Evolutionary conservation across 139 green algal genomes (phyloP), one percentile per base, ranked within the genome.

Genomic region (Astrephomene gubernaculifera): DNA sequence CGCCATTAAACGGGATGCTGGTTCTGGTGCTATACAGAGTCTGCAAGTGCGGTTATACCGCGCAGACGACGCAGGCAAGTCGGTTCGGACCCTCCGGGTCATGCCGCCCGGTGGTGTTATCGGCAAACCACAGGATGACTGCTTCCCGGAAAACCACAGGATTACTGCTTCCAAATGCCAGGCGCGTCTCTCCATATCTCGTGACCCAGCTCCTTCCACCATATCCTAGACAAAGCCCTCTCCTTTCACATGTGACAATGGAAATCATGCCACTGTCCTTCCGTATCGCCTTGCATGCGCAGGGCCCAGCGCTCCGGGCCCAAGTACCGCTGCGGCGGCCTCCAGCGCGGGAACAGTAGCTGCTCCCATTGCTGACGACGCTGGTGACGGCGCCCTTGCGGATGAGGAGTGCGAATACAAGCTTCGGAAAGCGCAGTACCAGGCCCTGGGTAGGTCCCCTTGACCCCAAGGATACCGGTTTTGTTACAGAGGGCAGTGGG

Each of bases 341-440:
- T 43, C 31, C n/a, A 70, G 29, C 4, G 5, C 31, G 9, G n/a
- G n/a, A n/a, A n/a, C n/a, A n/a, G n/a, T n/a, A 54, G 35, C 53
- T 3, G 43, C 43, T 25, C 2, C 61, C 5, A 31, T 61, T 24
- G 19, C 43, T 24, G 76, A 21, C 19, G 33, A 41, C 35, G 63
- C 63, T 3, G 38, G 43, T 0, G 63, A 9, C 14, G 22, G 24
- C 6, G 35, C 43, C 33, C 61, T 9, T 25, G 25, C 53, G 29
- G 75, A 41, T 8, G 63, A 84, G 0, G 41, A 84, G 5, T 25
- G 27, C 22, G 61, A 84, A 22, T 74, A 84, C 63, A 49, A 75
- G 43, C 60, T 84, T 43, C 39, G 78, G 22, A 21, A 41, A 21
- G 43, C n/a, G 21, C 78, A 84, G n/a, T 84, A 84, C 31, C 43